Evolutionary conservation across 768 basidiomycete genomes (phyloP).

Genomic region (Phaffia tasmanica): DNA sequence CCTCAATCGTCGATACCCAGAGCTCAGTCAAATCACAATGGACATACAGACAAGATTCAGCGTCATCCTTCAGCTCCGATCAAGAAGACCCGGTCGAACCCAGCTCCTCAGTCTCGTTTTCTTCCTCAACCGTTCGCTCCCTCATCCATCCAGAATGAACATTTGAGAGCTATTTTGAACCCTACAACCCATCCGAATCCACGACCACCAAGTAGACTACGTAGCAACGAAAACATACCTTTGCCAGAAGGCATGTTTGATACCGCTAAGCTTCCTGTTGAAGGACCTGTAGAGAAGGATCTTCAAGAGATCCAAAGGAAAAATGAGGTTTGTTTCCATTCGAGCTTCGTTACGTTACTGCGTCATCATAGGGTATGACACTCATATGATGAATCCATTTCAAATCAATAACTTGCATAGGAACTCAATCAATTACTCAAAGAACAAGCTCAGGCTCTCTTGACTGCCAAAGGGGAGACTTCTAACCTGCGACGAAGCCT

Average conservation of each 20-base stretch:
- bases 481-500: neutral
- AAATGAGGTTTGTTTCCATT: neutral
- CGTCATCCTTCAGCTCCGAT: neutral
- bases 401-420: neutral
- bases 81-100: neutral
- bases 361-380: too few relatives aligned
- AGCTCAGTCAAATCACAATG: neutral
- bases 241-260: neutral
- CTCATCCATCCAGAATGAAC: neutral
- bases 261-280: neutral
- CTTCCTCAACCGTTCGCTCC: neutral
- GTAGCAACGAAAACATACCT: neutral
- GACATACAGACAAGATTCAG: neutral
- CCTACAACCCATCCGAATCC: neutral
- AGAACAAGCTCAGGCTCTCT: neutral
- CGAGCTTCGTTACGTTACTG: neutral
- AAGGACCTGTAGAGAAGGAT: neutral
- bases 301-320: neutral
- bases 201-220: too few relatives aligned
- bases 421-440: slow-evolving; percentile 1
- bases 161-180: neutral
- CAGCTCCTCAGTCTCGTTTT: neutral
- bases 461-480: slow-evolving; percentile 17
- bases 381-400: neutral
- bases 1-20: neutral